Conservation (phyloP, 441 rosid genomes). For the Croton laevigatus region DNA sequence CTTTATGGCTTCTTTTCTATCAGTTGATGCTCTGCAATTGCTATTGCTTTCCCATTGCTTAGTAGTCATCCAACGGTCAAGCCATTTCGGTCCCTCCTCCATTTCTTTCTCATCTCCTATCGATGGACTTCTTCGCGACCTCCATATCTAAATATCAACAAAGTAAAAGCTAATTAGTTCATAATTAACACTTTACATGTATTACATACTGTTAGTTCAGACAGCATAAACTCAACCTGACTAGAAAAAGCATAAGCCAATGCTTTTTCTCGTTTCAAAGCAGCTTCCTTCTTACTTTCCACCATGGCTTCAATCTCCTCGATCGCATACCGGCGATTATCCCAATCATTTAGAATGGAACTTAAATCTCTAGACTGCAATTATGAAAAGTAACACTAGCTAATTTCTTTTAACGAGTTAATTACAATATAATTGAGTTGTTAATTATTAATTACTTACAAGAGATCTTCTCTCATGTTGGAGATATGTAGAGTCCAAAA, state of each 20-base stretch:
- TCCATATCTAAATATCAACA: slow-evolving; percentile 42
- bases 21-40: slow-evolving; percentile 53
- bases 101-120: slow-evolving; percentile 39
- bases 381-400: background rate
- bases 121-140: slow-evolving; percentile 38
- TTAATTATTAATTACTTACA: slow-evolving; percentile 33
- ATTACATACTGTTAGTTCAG: background rate
- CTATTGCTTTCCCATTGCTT: slow-evolving; percentile 44
- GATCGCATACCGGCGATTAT: slow-evolving; percentile 31
- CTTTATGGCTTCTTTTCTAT: slow-evolving; percentile 56
- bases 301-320: slow-evolving; percentile 39
- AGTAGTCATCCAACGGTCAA: slow-evolving; percentile 58
- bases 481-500: slow-evolving; percentile 61
- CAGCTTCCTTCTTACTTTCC: slow-evolving; percentile 57
- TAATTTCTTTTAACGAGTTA: too few species aligned
- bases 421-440: too few species aligned
- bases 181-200: background rate
- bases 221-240: slow-evolving; percentile 28
- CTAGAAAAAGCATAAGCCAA: slow-evolving; percentile 66
- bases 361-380: slow-evolving; percentile 68
- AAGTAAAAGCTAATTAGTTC: background rate
- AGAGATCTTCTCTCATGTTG: slow-evolving; percentile 64
- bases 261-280: slow-evolving; percentile 69
- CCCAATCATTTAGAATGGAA: slow-evolving; percentile 57
- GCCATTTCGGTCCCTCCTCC: slow-evolving; percentile 51